Percentiles rank a stretch among this genome's conserved stretches.
Conservation (phyloP, 768 basidiomycete genomes). For the Boletellus emodensis region DNA sequence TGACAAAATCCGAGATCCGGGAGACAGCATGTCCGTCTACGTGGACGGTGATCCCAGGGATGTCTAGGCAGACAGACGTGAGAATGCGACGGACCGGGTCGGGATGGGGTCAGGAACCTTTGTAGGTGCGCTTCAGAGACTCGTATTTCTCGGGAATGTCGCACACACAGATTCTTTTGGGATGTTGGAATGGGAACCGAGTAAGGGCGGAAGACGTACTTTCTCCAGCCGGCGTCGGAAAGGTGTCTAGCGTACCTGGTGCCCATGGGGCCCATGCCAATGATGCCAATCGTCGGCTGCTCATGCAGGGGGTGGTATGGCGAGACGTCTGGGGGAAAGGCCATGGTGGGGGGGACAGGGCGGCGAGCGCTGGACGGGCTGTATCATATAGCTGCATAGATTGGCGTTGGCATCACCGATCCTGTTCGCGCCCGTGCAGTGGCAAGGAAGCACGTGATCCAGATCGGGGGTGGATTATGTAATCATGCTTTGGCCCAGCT, state of each 20-base stretch:
- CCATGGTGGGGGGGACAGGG: constrained; percentile 8
- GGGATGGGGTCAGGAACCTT: constrained; percentile 39
- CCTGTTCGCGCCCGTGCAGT: no score
- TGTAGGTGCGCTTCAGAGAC: constrained; percentile 53
- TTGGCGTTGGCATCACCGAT: no score
- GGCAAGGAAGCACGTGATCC: no score
- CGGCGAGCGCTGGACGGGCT: neutral
- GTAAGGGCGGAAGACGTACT: constrained; percentile 39
- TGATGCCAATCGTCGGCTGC: constrained; percentile 83
- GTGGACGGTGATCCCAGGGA: constrained; percentile 62
- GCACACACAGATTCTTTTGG: constrained; percentile 79
- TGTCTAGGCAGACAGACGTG: constrained; percentile 33
- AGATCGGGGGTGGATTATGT: no score
- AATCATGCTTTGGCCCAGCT: no score
- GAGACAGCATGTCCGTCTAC: constrained; percentile 86
- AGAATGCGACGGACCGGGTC: constrained; percentile 4
- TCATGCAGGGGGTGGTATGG: constrained; percentile 37
- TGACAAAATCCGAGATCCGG: constrained; percentile 85
- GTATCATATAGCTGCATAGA: neutral
- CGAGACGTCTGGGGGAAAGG: constrained; percentile 21
- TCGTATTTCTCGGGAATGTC: constrained; percentile 76
- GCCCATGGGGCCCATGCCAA: constrained; percentile 99
- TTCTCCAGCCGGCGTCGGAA: constrained; percentile 78
- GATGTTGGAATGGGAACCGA: neutral
- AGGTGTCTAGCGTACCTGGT: constrained; percentile 85